Evolutionary conservation across 495 filamentous ascomycete species (phyloP).

Genomic region (Elaphomyces granulatus): DNA sequence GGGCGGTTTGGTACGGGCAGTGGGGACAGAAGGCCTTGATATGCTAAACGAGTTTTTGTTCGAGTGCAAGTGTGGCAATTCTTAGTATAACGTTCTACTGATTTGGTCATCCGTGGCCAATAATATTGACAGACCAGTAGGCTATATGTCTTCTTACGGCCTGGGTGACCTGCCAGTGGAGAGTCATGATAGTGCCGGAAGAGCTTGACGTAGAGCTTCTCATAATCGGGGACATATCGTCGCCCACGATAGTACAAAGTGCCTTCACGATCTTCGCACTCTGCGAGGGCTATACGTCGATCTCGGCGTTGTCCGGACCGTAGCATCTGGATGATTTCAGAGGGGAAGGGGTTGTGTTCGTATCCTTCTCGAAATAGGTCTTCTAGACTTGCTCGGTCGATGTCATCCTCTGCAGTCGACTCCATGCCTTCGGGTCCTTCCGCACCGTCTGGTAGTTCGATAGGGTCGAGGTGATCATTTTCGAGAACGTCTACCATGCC

Average conservation of each 20-base stretch:
- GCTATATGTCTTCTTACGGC: slow-evolving; percentile 1
- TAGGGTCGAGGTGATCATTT: too few species aligned
- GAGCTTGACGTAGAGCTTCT: neutral
- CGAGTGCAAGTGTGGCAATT: neutral
- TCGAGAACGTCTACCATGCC: too few species aligned
- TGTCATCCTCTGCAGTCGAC: neutral
- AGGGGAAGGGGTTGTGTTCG: neutral
- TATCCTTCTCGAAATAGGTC: neutral
- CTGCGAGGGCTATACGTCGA: neutral
- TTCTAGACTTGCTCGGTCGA: neutral
- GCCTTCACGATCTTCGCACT: neutral
- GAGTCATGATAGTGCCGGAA: slow-evolving; percentile 2
- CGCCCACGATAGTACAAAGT: neutral
- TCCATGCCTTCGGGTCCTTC: too few species aligned
- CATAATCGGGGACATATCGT: neutral
- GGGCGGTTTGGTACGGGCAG: slow-evolving; percentile 5
- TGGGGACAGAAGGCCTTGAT: slow-evolving; percentile 11
- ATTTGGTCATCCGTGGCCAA: slow-evolving; percentile 1
- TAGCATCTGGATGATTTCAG: neutral
- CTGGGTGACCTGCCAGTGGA: neutral
- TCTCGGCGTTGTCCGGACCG: neutral
- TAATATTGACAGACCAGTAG: neutral
- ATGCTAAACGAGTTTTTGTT: neutral
- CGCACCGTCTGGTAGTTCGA: too few species aligned
- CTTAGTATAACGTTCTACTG: neutral